Evolutionary conservation across 2,329 filamentous ascomycete species (phyloP).

Genomic region (Mollisiaceae sp.): DNA sequence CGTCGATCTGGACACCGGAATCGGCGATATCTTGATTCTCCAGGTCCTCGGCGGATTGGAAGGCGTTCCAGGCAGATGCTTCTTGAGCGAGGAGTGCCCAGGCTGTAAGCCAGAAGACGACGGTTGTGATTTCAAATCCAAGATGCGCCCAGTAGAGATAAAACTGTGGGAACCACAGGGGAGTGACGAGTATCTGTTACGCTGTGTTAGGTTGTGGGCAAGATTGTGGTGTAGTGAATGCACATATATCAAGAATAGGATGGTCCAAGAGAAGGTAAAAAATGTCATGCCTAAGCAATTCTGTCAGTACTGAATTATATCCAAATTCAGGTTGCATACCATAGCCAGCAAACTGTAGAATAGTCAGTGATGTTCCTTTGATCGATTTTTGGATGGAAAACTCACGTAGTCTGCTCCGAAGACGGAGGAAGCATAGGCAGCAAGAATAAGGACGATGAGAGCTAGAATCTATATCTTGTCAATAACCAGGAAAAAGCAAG

Average conservation of each 20-base stretch:
- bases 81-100: conserved; percentile 26
- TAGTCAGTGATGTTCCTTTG: background rate
- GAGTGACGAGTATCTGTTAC: conserved; percentile 19
- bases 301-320: background rate
- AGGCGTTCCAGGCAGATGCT: conserved; percentile 2
- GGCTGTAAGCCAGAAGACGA: conserved; percentile 23
- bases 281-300: conserved; percentile 11
- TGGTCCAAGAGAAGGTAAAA: conserved; percentile 22
- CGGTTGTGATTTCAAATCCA: conserved; percentile 15
- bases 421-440: conserved; percentile 16
- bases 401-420: conserved; percentile 18
- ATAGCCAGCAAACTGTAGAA: conserved; percentile 14
- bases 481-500: background rate
- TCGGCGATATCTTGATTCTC: background rate
- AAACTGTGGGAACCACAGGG: conserved; percentile 16
- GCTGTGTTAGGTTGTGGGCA: background rate
- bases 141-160: conserved; percentile 25
- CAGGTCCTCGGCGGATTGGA: background rate
- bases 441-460: conserved; percentile 16
- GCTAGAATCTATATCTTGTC: conserved; percentile 16
- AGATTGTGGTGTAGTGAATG: background rate
- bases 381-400: background rate
- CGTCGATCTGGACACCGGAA: background rate
- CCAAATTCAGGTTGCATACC: background rate
- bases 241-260: conserved; percentile 22